phyloP scores from a whole-genome alignment of 2,329 filamentous ascomycete genomes.

The Penicillium vulpinum region DNA sequence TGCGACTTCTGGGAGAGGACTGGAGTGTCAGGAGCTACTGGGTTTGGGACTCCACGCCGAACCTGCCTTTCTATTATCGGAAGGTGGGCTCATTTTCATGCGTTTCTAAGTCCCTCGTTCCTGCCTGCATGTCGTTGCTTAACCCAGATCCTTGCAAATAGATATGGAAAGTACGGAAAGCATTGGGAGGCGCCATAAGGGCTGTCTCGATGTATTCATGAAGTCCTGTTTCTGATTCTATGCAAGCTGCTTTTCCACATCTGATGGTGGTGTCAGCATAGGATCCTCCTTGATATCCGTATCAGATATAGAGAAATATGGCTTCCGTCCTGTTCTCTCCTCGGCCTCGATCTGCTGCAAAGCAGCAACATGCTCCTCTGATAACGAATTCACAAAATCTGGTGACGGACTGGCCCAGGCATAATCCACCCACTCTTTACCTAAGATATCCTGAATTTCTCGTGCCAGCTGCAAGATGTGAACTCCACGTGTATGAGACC shows the following conservation, averaged over 20 bases:
- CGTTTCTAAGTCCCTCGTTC: not conserved
- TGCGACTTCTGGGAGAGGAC: constrained; percentile 40
- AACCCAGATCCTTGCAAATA: not conserved
- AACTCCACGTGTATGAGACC: constrained; percentile 37
- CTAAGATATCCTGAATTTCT: constrained; percentile 42
- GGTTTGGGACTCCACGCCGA: not conserved
- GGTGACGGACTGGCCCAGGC: constrained; percentile 46
- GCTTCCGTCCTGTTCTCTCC: constrained; percentile 10
- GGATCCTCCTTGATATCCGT: constrained; percentile 1
- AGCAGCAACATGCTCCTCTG: constrained; percentile 29
- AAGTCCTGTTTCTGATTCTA: constrained; percentile 11
- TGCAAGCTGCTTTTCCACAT: constrained; percentile 28
- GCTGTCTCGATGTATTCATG: not conserved
- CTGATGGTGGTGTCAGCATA: constrained; percentile 35
- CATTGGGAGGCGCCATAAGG: not conserved
- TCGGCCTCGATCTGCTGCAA: constrained; percentile 12
- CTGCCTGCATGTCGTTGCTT: not conserved
- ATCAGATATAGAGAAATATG: constrained; percentile 1
- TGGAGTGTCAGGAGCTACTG: not conserved
- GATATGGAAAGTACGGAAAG: not conserved
- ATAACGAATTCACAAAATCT: constrained; percentile 43
- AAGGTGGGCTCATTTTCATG: not conserved
- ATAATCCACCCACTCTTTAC: constrained; percentile 47
- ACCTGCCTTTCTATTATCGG: not conserved
- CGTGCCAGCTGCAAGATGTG: constrained; percentile 38